Percentiles rank a stretch among this genome's conserved stretches.
Evolutionary conservation across 192 early-diverging fungal genomes (phyloP).

Genomic region (Allomyces macrogynus): DNA sequence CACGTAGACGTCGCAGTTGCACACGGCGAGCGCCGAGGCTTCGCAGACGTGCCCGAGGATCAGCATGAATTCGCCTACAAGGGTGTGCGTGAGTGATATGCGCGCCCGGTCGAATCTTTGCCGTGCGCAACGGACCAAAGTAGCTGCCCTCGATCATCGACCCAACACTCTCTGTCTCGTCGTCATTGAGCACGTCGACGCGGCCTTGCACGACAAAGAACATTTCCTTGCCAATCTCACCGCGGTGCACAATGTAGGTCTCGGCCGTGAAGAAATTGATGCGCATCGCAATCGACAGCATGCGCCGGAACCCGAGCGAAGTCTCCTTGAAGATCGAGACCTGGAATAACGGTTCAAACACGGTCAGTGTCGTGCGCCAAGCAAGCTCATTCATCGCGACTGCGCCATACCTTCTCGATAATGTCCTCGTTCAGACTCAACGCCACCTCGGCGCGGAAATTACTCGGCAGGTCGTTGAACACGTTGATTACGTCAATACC

Average conservation of each 20-base stretch:
- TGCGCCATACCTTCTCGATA: conserved; percentile 28
- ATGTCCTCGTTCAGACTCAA: conserved; percentile 27
- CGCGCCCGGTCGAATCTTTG: too few species aligned
- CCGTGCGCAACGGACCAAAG: conserved; percentile 17
- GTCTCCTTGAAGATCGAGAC: conserved; percentile 18
- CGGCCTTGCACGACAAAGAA: conserved; percentile 30
- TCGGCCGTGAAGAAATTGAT: conserved; percentile 28
- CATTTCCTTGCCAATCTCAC: conserved; percentile 26
- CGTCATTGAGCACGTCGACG: conserved; percentile 21
- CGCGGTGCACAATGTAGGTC: conserved; percentile 24
- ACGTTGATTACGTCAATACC: conserved; percentile 25
- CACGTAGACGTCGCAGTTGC: conserved; percentile 32
- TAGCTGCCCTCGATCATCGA: conserved; percentile 27
- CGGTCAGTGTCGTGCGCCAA: too few species aligned
- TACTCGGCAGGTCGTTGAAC: conserved; percentile 27
- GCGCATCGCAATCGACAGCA: conserved; percentile 27
- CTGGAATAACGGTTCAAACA: too few species aligned
- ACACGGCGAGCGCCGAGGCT: conserved; percentile 22
- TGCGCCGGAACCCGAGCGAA: conserved; percentile 24
- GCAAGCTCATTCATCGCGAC: too few species aligned
- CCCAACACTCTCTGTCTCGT: conserved; percentile 14
- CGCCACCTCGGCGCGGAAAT: conserved; percentile 29
- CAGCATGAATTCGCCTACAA: conserved; percentile 24
- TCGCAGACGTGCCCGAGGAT: conserved; percentile 23
- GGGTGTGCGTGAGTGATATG: not conserved